A percentile compares a stretch with the other conserved stretches of the same genome.
These are phyloP conservation scores for Arthrobotrys musiformis DNA, from an alignment of 2,329 filamentous ascomycete species.

Conservation along the genomic window DNA sequence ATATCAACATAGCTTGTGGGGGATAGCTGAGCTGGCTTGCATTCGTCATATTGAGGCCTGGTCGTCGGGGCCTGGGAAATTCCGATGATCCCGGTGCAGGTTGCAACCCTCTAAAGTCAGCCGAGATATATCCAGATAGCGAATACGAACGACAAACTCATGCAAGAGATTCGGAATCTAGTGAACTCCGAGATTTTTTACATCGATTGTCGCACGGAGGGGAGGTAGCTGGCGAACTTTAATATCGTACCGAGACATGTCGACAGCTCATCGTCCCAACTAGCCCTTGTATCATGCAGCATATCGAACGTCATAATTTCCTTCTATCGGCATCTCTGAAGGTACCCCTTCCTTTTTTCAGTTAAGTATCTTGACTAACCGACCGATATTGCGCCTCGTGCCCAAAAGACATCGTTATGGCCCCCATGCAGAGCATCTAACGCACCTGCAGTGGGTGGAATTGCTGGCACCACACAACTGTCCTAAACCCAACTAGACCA, in stretches of 20 bases:
- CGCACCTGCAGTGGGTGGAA: not conserved
- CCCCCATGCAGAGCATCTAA: not conserved
- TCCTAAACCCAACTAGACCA: not conserved
- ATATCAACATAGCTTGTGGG: not conserved
- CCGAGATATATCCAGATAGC: not conserved
- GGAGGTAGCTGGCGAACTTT: not conserved
- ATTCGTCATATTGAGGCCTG: not conserved
- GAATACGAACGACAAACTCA: not conserved
- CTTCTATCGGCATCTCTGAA: not conserved
- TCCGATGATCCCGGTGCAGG: not conserved
- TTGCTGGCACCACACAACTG: conserved; percentile 6
- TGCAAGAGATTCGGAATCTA: not conserved
- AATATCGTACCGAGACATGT: not conserved
- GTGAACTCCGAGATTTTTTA: not conserved
- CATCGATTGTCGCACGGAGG: not conserved
- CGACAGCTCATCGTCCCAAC: conserved; percentile 23
- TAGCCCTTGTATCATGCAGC: not conserved
- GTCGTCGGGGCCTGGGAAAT: not conserved
- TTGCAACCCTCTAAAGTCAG: not conserved
- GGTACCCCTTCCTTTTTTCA: not conserved
- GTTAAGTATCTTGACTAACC: not conserved
- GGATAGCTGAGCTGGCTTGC: conserved; percentile 15
- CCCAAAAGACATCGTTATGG: not conserved
- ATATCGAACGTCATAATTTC: conserved; percentile 2
- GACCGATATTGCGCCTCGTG: not conserved